Conservation (phyloP, 768 basidiomycete species). For the Hygrophoropsis aurantiaca region DNA sequence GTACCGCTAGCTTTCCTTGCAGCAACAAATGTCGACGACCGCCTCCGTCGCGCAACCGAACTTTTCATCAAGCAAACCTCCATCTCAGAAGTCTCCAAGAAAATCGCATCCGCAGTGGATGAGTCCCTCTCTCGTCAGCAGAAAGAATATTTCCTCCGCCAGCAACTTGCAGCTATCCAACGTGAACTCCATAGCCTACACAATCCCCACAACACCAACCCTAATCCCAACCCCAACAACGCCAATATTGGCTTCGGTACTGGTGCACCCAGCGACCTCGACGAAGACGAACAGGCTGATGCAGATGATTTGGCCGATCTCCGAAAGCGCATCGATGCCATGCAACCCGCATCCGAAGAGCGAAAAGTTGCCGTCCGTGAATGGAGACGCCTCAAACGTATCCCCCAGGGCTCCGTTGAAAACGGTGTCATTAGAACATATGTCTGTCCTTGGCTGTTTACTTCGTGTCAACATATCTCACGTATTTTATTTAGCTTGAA, state of each 20-base stretch:
- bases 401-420: slow-evolving; percentile 89
- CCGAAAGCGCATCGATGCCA: slow-evolving; percentile 69
- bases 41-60: slow-evolving; percentile 65
- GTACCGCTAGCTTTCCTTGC: slow-evolving; percentile 54
- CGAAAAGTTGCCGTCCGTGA: slow-evolving; percentile 81
- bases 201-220: slow-evolving; percentile 22
- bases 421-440: slow-evolving; percentile 85
- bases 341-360: slow-evolving; percentile 74
- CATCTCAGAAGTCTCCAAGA: slow-evolving; percentile 78
- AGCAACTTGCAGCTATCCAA: slow-evolving; percentile 79
- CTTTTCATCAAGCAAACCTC: slow-evolving; percentile 75
- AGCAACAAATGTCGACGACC: slow-evolving; percentile 57
- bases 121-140: slow-evolving; percentile 87
- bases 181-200: slow-evolving; percentile 67
- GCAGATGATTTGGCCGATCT: slow-evolving; percentile 78
- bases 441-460: slow-evolving; percentile 41
- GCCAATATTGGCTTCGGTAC: slow-evolving; percentile 23
- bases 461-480: slow-evolving; percentile 7
- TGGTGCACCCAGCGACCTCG: slow-evolving; percentile 49
- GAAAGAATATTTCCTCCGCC: slow-evolving; percentile 83
- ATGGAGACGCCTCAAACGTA: slow-evolving; percentile 80
- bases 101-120: slow-evolving; percentile 77
- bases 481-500: slow-evolving; percentile 60
- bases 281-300: slow-evolving; percentile 79
- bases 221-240: slow-evolving; percentile 16